These are phyloP conservation scores for Neurospora sublineolata DNA, from an alignment of 495 filamentous ascomycete species.

Conservation along the genomic window DNA sequence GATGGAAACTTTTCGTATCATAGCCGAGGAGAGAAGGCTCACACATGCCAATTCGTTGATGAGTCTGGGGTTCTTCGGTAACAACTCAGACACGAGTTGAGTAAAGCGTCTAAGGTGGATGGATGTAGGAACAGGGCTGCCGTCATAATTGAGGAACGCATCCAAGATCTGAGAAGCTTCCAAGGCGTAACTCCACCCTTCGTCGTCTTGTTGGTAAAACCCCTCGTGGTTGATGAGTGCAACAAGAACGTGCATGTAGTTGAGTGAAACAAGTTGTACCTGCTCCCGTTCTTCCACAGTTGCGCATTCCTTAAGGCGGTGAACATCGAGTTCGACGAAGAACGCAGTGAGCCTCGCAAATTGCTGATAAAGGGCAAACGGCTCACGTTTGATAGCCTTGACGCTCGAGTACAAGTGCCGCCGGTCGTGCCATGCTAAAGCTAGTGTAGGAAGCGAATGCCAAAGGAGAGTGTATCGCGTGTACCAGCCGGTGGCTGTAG, in stretches of 20 bases:
- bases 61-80: constrained; percentile 30
- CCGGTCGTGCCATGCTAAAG: neutral
- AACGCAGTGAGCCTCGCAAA: constrained; percentile 20
- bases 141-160: constrained; percentile 19
- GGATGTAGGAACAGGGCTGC: constrained; percentile 6
- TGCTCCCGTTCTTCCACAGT: neutral
- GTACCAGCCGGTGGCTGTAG: constrained; percentile 24
- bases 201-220: constrained; percentile 11
- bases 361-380: constrained; percentile 22
- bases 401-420: constrained; percentile 2
- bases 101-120: constrained; percentile 17
- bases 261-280: constrained; percentile 15
- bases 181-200: constrained; percentile 17
- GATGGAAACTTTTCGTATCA: constrained; percentile 19
- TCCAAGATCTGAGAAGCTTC: constrained; percentile 21
- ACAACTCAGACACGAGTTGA: constrained; percentile 17
- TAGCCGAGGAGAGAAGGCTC: constrained; percentile 18
- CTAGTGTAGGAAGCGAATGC: constrained; percentile 13
- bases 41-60: constrained; percentile 30
- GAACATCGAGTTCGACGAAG: constrained; percentile 21
- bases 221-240: constrained; percentile 23
- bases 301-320: neutral
- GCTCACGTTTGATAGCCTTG: constrained; percentile 9
- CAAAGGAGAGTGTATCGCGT: constrained; percentile 28
- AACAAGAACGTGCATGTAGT: constrained; percentile 19